Base-by-base conservation (phyloP, 208 protist genomes). In the Leishmania gerbilli region DNA sequence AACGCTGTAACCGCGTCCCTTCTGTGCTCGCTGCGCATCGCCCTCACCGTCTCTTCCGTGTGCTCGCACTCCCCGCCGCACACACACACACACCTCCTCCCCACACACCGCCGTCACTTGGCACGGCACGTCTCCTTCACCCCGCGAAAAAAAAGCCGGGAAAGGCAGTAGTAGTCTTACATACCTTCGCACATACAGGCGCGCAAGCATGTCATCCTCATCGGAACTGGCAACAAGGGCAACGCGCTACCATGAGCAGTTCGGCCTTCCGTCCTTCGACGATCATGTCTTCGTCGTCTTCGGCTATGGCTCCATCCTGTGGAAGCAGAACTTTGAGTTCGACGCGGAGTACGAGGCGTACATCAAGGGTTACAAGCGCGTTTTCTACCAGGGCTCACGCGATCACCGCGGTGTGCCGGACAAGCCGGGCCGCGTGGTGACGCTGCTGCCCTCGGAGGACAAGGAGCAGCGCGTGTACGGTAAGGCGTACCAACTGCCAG, bases 301-400 rank as follows among this genome's bases (percentile, higher is more conserved):
- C 69, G 94, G 94, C 15, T 97, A 97, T 68, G 94, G 94, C 65
- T 95, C 90, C 67, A 92, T 97, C 74, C 45, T 96, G 71, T 97
- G 92, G 92, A 97, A 97, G 84, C 90, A 95, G 79, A 89, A 94
- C 81, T 97, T 97, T 78, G 89, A 92, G 40, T 96, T 89, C 81
- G 87, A 84, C 8, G 83, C 79, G 60, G 79, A 80, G 74, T 93
- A 95, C 82, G 87, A 92, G 34, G 78, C 84, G 8, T 96, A 89
- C 87, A 89, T 95, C 77, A 90, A 87, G 76, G 94, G 92, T 49
- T 85, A 85, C 77, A 81, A 85, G 69, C 91, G 94, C 37, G 85
- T 95, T 37, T 97, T 97, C 80, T 95, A 94, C 77, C 94, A 97
- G 77, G 90, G 92, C 65, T 94, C 88, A 47, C 75, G 80, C 15